Evolutionary conservation across 2,329 filamentous ascomycete genomes (phyloP), one percentile per base, ranked within the genome.

Genomic region (Venturia effusa): DNA sequence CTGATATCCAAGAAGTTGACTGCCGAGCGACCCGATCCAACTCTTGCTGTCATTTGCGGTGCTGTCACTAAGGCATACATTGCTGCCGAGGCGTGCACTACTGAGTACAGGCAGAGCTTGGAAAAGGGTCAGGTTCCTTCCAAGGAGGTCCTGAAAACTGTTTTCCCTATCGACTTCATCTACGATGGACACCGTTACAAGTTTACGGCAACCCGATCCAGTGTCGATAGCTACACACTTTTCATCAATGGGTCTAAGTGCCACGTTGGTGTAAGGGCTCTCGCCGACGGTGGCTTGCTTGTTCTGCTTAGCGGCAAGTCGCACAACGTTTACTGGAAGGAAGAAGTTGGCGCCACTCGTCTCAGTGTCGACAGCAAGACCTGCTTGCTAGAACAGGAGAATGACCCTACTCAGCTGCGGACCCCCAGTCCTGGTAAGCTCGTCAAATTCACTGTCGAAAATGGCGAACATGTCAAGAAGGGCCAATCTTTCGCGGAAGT

Each of bases 251-350:
- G 94, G 66, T 97, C 94, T 70, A 96, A 95, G 80, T 96, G 91
- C 77, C 87, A 90, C 7, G 90, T 97, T 64, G 94, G 93, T 71
- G 89, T 99, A 63, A 89, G 94, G 70, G 89, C 92, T 61, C 85
- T 99, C 68, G 92, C 91, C 68, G 94, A 99, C 71, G 94, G 94
- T 75, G 94, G 94, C 75, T 84, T 99, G 13, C 83, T 99, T 64
- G 86, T 99, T 67, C 84, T 99, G 24, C 85, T 99, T 54, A 88
- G 88, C 71, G 94, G 94, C 66, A 90, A 91, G 76, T 96, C 90
- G 70, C 94, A 99, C 86, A 99, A 94, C 73, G 87, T 97, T 67
- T 99, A 99, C 85, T 99, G 94, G 94, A 97, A 97, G 79, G 94
- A 99, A 74, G 94, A 99, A 76, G 91, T 96, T 59, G 92, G 92